phyloP scores from a whole-genome alignment of 176 grass and related monocot genomes.

The Zizania latifolia region DNA sequence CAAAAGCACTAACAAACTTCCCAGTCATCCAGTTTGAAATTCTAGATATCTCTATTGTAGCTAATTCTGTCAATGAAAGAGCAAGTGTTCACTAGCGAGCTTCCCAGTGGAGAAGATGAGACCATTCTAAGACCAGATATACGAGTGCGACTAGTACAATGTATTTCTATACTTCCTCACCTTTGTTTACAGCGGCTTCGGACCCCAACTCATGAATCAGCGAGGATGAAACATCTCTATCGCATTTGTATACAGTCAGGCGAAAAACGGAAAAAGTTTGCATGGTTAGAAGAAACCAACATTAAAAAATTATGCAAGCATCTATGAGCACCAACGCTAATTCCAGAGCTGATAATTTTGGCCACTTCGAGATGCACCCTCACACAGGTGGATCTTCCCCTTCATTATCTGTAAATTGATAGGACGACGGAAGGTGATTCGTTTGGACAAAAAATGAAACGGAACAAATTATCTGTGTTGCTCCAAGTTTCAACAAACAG shows the following conservation, averaged over 20 bases:
- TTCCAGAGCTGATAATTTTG: conserved; percentile 16
- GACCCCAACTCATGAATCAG: background rate
- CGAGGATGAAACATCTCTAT: background rate
- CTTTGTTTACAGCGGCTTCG: background rate
- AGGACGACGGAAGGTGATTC: no score
- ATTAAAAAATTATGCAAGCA: conserved; percentile 9
- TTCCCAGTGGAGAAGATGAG: background rate
- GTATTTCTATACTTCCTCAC: background rate
- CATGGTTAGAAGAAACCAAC: conserved; percentile 32
- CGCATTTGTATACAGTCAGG: conserved; percentile 18
- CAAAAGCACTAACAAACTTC: background rate
- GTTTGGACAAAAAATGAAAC: background rate
- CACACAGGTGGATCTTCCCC: conserved; percentile 18
- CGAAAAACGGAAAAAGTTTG: conserved; percentile 20
- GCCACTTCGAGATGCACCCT: conserved; percentile 1
- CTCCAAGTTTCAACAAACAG: background rate
- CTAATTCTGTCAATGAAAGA: background rate
- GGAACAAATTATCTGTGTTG: background rate
- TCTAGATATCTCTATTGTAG: background rate
- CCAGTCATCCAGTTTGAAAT: background rate
- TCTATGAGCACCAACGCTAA: no score
- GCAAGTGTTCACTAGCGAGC: background rate
- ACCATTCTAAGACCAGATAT: background rate
- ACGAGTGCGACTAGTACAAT: background rate
- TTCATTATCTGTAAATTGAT: background rate